Evolutionary conservation across 768 basidiomycete genomes (phyloP), one percentile per base, ranked within the genome.

Genomic region (Bullera alba): DNA sequence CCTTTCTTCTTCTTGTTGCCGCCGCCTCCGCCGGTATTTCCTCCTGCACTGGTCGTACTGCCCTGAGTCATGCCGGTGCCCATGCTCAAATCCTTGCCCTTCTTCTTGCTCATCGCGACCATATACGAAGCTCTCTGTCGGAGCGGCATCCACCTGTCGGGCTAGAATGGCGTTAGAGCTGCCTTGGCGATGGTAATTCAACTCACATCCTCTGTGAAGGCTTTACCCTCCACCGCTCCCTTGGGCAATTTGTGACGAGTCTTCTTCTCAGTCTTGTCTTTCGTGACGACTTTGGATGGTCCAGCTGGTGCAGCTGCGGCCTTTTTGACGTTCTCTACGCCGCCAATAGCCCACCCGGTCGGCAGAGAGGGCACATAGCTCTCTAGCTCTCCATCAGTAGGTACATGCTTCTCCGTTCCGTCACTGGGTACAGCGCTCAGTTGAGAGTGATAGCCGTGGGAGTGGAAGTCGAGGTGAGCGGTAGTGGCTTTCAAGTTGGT

Each of bases 401-500:
- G 37, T 36, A 59, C 22, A 63, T 56, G 41, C 69, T 62, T 23
- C 2, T 45, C 16, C 10, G 53, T 29, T 39, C 34, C 42, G 4
- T 51, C n/a, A n/a, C 63, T 48, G 28, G 57, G 54, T 23, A 73
- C 52, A 12, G 46, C 37, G 35, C 75, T 44, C 14, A 75, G 70
- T 44, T 61, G 35, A 39, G 68, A 53, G 25, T 65, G 46, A 59
- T 60, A 50, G 60, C 58, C 43, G 69, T 55, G 35, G 68, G 74
- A 76, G 70, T 87, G 80, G 75, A 93, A 95, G 65, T 89, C 85
- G 50, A 88, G 79, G 67, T 90, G 87, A 51, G 79, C 78, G 65
- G 87, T 82, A 2, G 88, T 79, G 4, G 90, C 88, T 50, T 81
- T 77, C 50, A 92, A 80, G 72, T 95, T 93, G 54, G 82, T 88